Conservation (phyloP, 2,329 filamentous ascomycete genomes). For the Trichophyton simii region DNA sequence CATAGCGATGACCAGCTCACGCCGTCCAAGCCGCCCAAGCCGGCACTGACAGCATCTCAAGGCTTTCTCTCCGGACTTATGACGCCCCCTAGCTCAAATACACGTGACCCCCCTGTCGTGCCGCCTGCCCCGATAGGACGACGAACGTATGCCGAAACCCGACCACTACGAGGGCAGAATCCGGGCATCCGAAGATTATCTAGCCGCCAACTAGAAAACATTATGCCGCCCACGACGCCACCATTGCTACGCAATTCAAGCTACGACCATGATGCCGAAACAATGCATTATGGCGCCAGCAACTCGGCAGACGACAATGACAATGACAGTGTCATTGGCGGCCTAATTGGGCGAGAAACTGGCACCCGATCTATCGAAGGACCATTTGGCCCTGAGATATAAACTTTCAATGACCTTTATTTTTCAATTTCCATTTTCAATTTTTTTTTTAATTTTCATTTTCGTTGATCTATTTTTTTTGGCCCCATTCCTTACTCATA, state of each 20-base stretch:
- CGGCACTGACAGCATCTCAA: constrained; percentile 37
- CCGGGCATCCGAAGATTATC: constrained; percentile 18
- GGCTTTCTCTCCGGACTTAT: constrained; percentile 66
- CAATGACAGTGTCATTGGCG: constrained; percentile 33
- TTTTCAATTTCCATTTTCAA: too few species aligned
- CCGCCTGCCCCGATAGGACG: constrained; percentile 14
- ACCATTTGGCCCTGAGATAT: constrained; percentile 14
- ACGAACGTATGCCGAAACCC: constrained; percentile 22
- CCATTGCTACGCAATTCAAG: constrained; percentile 43
- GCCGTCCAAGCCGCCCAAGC: constrained; percentile 42
- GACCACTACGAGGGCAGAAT: constrained; percentile 23
- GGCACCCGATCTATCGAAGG: constrained; percentile 3
- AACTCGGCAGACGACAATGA: constrained; percentile 40
- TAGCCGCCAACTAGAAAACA: constrained; percentile 20
- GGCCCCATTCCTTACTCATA: constrained; percentile 1
- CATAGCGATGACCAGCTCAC: constrained; percentile 32
- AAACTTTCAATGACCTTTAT: neutral
- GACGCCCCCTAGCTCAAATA: constrained; percentile 71
- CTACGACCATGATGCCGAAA: constrained; percentile 50
- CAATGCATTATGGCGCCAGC: constrained; percentile 34
- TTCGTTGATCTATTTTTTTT: neutral
- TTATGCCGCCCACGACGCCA: constrained; percentile 36
- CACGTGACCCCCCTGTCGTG: constrained; percentile 35
- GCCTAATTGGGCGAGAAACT: constrained; percentile 6
- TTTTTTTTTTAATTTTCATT: neutral